phyloP scores from a whole-genome alignment of 2,329 filamentous ascomycete species.

The Fusarium poae region DNA sequence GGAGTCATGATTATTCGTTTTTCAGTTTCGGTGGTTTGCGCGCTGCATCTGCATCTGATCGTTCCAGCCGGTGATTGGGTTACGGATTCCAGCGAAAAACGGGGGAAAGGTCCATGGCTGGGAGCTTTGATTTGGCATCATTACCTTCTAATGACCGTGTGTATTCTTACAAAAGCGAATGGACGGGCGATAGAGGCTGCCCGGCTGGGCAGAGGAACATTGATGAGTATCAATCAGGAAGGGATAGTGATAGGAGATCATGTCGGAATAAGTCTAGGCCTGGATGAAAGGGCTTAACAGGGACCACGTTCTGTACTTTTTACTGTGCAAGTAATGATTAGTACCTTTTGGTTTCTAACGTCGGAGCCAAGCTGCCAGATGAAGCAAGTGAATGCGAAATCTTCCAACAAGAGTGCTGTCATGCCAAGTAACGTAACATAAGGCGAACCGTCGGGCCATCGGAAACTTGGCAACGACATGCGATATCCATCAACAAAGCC shows the following conservation, averaged over 20 bases:
- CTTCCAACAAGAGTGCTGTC: conserved; percentile 1
- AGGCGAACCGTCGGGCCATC: background rate
- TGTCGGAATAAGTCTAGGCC: conserved; percentile 29
- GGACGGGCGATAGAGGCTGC: conserved; percentile 42
- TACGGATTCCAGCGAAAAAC: conserved; percentile 48
- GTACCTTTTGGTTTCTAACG: conserved; percentile 39
- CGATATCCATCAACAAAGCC: conserved; percentile 6
- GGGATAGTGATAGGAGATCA: conserved; percentile 36
- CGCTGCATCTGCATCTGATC: conserved; percentile 52
- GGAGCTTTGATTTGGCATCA: conserved; percentile 50
- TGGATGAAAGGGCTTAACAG: conserved; percentile 30
- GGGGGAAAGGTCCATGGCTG: conserved; percentile 46
- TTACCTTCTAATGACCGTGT: conserved; percentile 51
- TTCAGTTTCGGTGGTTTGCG: conserved; percentile 51
- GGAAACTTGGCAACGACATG: conserved; percentile 8
- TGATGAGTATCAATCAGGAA: conserved; percentile 27
- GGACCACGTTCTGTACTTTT: conserved; percentile 47
- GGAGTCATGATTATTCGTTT: conserved; percentile 53
- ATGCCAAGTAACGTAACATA: conserved; percentile 32
- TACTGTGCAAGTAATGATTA: conserved; percentile 46
- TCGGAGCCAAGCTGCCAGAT: conserved; percentile 15
- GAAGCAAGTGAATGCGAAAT: conserved; percentile 21
- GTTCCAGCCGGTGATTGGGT: conserved; percentile 47
- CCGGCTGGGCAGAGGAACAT: conserved; percentile 37
- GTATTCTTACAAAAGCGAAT: conserved; percentile 50